Base-by-base conservation (phyloP, 306 rosid species). In the Luffa aegyptiaca region DNA sequence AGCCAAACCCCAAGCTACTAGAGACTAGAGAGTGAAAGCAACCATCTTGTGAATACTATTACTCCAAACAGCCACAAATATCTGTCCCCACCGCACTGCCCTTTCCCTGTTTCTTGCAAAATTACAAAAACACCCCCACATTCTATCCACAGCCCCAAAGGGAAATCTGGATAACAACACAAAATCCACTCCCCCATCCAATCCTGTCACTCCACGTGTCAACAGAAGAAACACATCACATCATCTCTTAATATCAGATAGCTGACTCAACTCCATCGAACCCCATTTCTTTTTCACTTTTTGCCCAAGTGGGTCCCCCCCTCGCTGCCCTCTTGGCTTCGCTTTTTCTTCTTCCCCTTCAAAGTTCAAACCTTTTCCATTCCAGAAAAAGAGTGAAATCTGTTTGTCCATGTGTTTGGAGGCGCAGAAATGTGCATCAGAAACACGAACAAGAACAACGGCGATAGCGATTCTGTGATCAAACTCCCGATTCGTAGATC, bases 121-220 rank as follows among this genome's bases (percentile, higher is more conserved):
- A 74, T 49, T 51, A 74, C 78, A 16, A 3, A 16, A 74, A 35
- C 14, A 74, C 62, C 59, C 65, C 81, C 42, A 71, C 80, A 84
- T 33, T 82, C 90, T 59, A 56, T 74, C 84, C 20, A 75, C 64
- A 70, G 59, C 83, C 70, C 17, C 6, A 58, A 58, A 88, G 80
- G 82, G 97, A 88, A 86, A 92, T 95, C 97, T 77, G 83, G 98
- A 95, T 95, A 91, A 87, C 90, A 86, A 65, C 81, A 79, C 81
- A 94, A 65, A 65, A 94, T 94, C 97, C 90, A 82, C 78, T 0
- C 0, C 8, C 6, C 2, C 6, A 0, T 0, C 97, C 89, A 95
- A 90, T 92, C 53, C 0, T 0, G 0, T 0, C 0, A 0, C 1
- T 0, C 81, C 98, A 89, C 96, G 89, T 89, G 93, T 84, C 75